Percentiles rank a stretch among this genome's conserved stretches.
Evolutionary conservation across 768 basidiomycete species (phyloP).

Genomic region (Suillus subluteus): DNA sequence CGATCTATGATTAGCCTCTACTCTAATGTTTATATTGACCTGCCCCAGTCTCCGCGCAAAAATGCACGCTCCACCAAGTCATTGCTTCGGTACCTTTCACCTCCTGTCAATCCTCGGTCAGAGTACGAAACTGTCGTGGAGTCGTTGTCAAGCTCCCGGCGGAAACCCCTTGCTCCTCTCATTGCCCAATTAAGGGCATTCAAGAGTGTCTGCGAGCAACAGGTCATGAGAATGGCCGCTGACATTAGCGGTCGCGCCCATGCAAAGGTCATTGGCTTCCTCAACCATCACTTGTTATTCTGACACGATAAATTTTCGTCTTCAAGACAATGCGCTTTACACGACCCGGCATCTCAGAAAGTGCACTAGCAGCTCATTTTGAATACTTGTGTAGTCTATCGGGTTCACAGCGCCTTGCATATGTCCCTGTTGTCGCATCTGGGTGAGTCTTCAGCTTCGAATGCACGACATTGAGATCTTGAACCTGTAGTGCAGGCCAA

Average conservation of each 20-base stretch:
- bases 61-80: conserved; percentile 47
- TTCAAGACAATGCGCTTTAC: conserved; percentile 83
- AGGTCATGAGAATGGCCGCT: conserved; percentile 81
- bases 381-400: conserved; percentile 81
- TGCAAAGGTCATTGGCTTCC: conserved; percentile 61
- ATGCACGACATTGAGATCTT: not conserved
- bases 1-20: conserved; percentile 53
- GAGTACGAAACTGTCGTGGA: conserved; percentile 64
- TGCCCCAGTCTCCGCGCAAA: conserved; percentile 40
- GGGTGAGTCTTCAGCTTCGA: conserved; percentile 55
- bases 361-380: conserved; percentile 78
- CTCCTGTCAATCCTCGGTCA: conserved; percentile 26
- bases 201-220: conserved; percentile 80
- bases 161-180: conserved; percentile 62
- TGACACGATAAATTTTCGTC: conserved; percentile 4
- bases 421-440: conserved; percentile 96
- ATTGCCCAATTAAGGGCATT: conserved; percentile 73
- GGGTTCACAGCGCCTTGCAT: conserved; percentile 89
- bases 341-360: conserved; percentile 57
- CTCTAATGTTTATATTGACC: conserved; percentile 57
- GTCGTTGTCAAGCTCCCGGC: conserved; percentile 49
- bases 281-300: not conserved
- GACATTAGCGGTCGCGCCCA: conserved; percentile 87
- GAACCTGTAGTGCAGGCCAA: conserved; percentile 54
- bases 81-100: conserved; percentile 55